phyloP scores from a whole-genome alignment of 2,329 filamentous ascomycete species.

The Botrytis cinerea region DNA sequence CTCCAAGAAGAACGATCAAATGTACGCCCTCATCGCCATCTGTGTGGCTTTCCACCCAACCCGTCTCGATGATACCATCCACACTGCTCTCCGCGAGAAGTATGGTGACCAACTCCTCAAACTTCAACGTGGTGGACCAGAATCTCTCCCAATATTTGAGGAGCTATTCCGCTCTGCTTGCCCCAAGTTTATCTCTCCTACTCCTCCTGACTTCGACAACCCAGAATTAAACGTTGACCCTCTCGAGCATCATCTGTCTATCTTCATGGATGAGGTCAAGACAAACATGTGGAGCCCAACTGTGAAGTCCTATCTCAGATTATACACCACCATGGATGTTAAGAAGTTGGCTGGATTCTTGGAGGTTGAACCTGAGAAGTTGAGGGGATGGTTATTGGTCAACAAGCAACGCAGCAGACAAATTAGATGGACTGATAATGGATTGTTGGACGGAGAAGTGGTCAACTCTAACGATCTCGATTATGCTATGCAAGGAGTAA shows the following conservation, averaged over 20 bases:
- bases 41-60: slow-evolving; percentile 98
- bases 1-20: slow-evolving; percentile 99
- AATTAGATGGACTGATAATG: slow-evolving; percentile 88
- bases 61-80: slow-evolving; percentile 96
- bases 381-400: slow-evolving; percentile 89
- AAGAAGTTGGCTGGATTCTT: slow-evolving; percentile 98
- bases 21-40: slow-evolving; percentile 98
- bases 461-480: slow-evolving; percentile 94
- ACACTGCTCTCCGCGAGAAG: slow-evolving; percentile 97
- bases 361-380: slow-evolving; percentile 93
- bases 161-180: slow-evolving; percentile 97
- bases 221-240: slow-evolving; percentile 94
- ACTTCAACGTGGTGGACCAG: slow-evolving; percentile 93
- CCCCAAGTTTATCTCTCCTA: slow-evolving; percentile 99
- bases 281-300: slow-evolving; percentile 98
- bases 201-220: slow-evolving; percentile 96
- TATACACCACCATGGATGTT: slow-evolving; percentile 99
- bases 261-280: slow-evolving; percentile 99
- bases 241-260: slow-evolving; percentile 91
- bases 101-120: slow-evolving; percentile 97
- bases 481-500: slow-evolving; percentile 91
- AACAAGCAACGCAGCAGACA: slow-evolving; percentile 99
- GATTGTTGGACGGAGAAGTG: slow-evolving; percentile 86
- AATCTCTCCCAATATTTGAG: slow-evolving; percentile 94
- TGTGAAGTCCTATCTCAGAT: slow-evolving; percentile 96